These are phyloP conservation scores for Gryganskiella cystojenkinii DNA, from an alignment of 192 early-diverging fungal species.

Conservation along the genomic window DNA sequence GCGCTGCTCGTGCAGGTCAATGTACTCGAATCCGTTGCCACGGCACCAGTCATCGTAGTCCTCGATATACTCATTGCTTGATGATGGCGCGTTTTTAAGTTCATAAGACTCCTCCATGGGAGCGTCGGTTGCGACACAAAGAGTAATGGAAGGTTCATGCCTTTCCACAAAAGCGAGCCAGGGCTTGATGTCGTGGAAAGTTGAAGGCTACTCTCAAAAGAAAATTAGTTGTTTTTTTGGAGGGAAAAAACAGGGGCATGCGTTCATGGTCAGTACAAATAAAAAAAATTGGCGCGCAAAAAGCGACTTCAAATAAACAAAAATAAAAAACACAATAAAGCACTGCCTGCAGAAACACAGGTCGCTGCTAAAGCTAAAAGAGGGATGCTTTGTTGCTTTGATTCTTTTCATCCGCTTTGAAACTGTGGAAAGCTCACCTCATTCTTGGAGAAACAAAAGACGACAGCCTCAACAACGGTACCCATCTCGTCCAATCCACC, in stretches of 20 bases:
- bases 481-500: slow-evolving; percentile 57
- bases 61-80: slow-evolving; percentile 25
- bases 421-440: slow-evolving; percentile 61
- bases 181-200: slow-evolving; percentile 62
- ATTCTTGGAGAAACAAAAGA: slow-evolving; percentile 71
- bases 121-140: slow-evolving; percentile 60
- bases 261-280: not conserved
- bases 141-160: slow-evolving; percentile 62
- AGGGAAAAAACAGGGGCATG: not conserved
- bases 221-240: too few relatives aligned
- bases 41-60: slow-evolving; percentile 70
- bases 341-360: too few relatives aligned
- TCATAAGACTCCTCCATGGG: not conserved
- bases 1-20: slow-evolving; percentile 61
- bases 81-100: not conserved
- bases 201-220: slow-evolving; percentile 56
- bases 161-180: slow-evolving; percentile 67
- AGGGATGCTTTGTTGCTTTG: too few relatives aligned
- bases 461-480: slow-evolving; percentile 66
- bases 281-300: not conserved
- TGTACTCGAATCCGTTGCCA: slow-evolving; percentile 69
- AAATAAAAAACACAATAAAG: too few relatives aligned
- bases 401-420: too few relatives aligned
- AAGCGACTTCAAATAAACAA: not conserved
- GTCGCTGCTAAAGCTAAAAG: too few relatives aligned